Evolutionary conservation across 257 asterid genomes (phyloP), one percentile per base, ranked within the genome.

Genomic region (Thymus mandschuricus): DNA sequence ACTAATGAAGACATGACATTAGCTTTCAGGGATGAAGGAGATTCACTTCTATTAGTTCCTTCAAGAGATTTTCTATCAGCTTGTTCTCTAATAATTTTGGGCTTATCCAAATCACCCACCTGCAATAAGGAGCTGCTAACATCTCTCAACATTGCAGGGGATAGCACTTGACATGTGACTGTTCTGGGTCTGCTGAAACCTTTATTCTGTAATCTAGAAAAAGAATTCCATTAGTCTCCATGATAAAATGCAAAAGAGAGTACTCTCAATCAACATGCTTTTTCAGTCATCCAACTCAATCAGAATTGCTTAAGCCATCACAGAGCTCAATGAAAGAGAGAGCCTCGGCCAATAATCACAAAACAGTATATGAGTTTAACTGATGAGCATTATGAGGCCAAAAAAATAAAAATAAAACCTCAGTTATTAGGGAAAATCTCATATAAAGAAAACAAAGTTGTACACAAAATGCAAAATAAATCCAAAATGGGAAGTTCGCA

Each of bases 161-260:
- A 86, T 62, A 85, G 78, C 70, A 93, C 92, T 15, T 68, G 86
- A 73, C 97, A 93, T 38, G 98, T 91, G 66, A 93, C 89, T 65
- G 97, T 91, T 83, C 69, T 85, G 10, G 97, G 98, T 52, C 65
- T 62, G 67, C 74, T 69, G 78, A 86, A 71, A 73, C 81, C 66
- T 71, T 64, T 76, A 40, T 67, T 66, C 67, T 72, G 86, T 57
- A 81, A 79, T 76, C 96, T 90, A 84, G 35, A 49, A 66, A 66
- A 64, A 62, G 21, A 74, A 77, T 44, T 34, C 40, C 57, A 60
- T 45, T 60, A 69, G 78, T 69, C 58, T 50, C 68, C 27, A 65
- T 65, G 75, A 61, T 40, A 12, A 69, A 59, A 13, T 9, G 8
- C 43, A 64, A 43, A 64, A 43, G 64, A 60, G 43, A 41, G 58